Evolutionary conservation across 352 stramenopile genomes (phyloP).

Genomic region (Elongisporangium undulatum): DNA sequence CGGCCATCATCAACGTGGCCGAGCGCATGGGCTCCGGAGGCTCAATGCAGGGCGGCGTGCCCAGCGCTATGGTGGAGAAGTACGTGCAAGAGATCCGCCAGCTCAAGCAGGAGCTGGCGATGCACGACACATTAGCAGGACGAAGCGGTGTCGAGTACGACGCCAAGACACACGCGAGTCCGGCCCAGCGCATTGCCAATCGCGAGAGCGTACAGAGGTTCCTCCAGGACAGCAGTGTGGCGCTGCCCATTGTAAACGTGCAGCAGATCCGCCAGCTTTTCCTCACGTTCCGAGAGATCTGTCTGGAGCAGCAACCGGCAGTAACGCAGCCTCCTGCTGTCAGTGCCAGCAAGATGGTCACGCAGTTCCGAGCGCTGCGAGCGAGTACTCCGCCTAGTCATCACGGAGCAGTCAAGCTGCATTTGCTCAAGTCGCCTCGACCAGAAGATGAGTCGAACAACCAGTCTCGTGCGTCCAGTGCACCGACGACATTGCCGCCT

Average conservation of each 20-base stretch:
- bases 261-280: slow-evolving; percentile 44
- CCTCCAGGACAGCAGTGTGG: slow-evolving; percentile 21
- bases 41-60: slow-evolving; percentile 10
- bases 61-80: slow-evolving; percentile 19
- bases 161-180: slow-evolving; percentile 11
- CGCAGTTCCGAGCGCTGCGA: slow-evolving; percentile 42
- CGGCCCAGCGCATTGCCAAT: slow-evolving; percentile 9
- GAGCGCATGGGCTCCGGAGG: slow-evolving; percentile 8
- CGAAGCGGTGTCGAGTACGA: slow-evolving; percentile 29
- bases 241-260: slow-evolving; percentile 35
- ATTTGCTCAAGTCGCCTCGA: slow-evolving; percentile 5
- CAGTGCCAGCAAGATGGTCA: slow-evolving; percentile 38
- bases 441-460: slow-evolving; percentile 1
- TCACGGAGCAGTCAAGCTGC: neutral
- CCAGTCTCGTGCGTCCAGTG: neutral
- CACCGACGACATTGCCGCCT: slow-evolving; percentile 8
- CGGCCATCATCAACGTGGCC: slow-evolving; percentile 59
- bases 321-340: slow-evolving; percentile 4
- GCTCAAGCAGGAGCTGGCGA: slow-evolving; percentile 49
- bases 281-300: slow-evolving; percentile 33
- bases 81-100: slow-evolving; percentile 42
- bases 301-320: slow-evolving; percentile 21
- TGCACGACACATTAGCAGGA: slow-evolving; percentile 60
- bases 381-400: slow-evolving; percentile 9
- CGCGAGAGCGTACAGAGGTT: slow-evolving; percentile 24